These are phyloP conservation scores for Leccinum cinnamomeum DNA, from an alignment of 1,284 basidiomycete genomes.

Conservation along the genomic window DNA sequence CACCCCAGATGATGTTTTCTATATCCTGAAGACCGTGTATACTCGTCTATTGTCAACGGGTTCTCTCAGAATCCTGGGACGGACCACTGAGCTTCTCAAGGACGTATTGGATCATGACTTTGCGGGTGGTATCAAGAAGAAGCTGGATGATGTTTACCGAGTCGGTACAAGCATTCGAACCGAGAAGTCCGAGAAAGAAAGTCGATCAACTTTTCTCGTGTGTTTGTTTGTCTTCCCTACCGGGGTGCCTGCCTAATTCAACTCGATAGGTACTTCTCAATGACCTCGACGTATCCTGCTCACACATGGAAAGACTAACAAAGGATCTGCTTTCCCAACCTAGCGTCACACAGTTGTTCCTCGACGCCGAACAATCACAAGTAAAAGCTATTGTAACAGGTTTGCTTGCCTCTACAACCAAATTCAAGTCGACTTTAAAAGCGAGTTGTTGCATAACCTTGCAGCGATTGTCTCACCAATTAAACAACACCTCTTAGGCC, in stretches of 20 bases:
- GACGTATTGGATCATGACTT: slow-evolving; percentile 83
- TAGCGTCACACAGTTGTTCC: slow-evolving; percentile 68
- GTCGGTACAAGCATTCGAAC: slow-evolving; percentile 48
- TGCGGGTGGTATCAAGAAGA: slow-evolving; percentile 72
- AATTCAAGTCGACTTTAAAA: slow-evolving; percentile 70
- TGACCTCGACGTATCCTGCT: slow-evolving; percentile 84
- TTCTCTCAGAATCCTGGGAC: slow-evolving; percentile 56
- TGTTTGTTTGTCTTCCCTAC: slow-evolving; percentile 34
- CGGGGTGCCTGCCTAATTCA: neutral
- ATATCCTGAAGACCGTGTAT: slow-evolving; percentile 84
- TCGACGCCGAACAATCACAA: slow-evolving; percentile 53
- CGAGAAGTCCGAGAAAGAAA: slow-evolving; percentile 79
- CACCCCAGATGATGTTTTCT: slow-evolving; percentile 92
- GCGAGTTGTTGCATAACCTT: slow-evolving; percentile 40
- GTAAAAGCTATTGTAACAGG: slow-evolving; percentile 49
- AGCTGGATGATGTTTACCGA: slow-evolving; percentile 86
- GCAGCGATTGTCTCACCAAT: slow-evolving; percentile 6
- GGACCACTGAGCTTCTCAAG: slow-evolving; percentile 61
- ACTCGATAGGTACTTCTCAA: slow-evolving; percentile 75
- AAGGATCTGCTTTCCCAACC: slow-evolving; percentile 65
- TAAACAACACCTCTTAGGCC: slow-evolving; percentile 43
- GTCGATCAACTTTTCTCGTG: slow-evolving; percentile 77
- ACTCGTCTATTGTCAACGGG: slow-evolving; percentile 75
- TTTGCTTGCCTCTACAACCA: slow-evolving; percentile 55
- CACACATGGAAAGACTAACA: slow-evolving; percentile 80